Evolutionary conservation across 2,329 filamentous ascomycete species (phyloP).

Genomic region (Magnaporthales sp.): DNA sequence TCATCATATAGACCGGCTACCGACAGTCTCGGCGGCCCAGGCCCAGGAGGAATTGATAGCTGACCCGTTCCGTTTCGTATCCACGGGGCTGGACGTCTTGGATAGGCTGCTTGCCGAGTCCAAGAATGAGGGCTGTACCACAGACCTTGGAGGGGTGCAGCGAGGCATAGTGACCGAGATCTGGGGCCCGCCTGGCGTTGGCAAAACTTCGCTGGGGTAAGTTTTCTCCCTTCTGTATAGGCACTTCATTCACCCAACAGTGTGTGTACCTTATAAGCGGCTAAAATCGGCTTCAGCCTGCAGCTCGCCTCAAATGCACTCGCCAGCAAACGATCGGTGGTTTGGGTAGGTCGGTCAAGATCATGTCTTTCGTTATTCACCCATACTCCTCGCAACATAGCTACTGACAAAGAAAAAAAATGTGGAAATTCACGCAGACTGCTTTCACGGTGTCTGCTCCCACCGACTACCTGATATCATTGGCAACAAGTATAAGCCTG

Average conservation of each 20-base stretch:
- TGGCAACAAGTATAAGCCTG: background rate
- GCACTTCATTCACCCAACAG: background rate
- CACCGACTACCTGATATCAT: slow-evolving; percentile 9
- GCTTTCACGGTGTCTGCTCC: slow-evolving; percentile 27
- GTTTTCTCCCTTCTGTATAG: slow-evolving; percentile 18
- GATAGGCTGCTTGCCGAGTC: slow-evolving; percentile 34
- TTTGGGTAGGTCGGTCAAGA: slow-evolving; percentile 65
- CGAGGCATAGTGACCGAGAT: slow-evolving; percentile 77
- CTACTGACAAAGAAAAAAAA: background rate
- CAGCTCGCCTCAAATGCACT: slow-evolving; percentile 61
- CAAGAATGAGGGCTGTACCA: background rate
- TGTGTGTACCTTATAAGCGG: background rate
- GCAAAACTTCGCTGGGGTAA: slow-evolving; percentile 78
- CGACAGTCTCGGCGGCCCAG: slow-evolving; percentile 68
- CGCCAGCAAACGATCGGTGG: slow-evolving; percentile 49
- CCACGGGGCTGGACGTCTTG: slow-evolving; percentile 46
- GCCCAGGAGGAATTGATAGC: slow-evolving; percentile 53
- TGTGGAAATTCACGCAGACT: slow-evolving; percentile 25
- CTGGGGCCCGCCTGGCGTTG: slow-evolving; percentile 78
- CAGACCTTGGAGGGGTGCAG: slow-evolving; percentile 45
- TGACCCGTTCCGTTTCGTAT: slow-evolving; percentile 39
- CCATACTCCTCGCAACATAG: background rate
- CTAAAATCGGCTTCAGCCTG: slow-evolving; percentile 42
- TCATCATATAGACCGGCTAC: slow-evolving; percentile 53
- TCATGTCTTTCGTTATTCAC: slow-evolving; percentile 7